phyloP scores from a whole-genome alignment of 2,329 filamentous ascomycete genomes.

The Apiospora koreana region DNA sequence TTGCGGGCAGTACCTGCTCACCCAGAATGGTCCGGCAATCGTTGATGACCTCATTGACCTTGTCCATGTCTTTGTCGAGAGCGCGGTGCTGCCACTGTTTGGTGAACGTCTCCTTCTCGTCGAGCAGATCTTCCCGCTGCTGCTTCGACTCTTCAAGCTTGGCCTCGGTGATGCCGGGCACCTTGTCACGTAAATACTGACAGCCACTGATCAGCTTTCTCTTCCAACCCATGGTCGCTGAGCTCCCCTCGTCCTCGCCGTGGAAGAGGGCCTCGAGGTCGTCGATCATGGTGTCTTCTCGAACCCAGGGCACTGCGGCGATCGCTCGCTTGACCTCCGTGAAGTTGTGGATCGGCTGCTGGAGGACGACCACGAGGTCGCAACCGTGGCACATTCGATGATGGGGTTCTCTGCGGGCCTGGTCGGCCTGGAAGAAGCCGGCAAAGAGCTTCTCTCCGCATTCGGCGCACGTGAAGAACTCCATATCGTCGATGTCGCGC shows the following conservation, averaged over 20 bases:
- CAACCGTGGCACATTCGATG: conserved; percentile 24
- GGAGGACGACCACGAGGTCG: conserved; percentile 14
- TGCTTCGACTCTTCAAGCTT: not conserved
- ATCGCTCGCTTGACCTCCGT: not conserved
- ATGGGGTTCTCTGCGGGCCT: not conserved
- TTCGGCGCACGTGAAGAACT: conserved; percentile 15
- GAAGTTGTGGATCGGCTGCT: conserved; percentile 15
- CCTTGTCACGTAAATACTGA: not conserved
- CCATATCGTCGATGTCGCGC: not conserved
- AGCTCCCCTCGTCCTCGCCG: not conserved
- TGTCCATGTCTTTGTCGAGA: not conserved
- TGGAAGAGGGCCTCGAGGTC: not conserved
- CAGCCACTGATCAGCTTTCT: not conserved
- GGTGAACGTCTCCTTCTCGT: not conserved
- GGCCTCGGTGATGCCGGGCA: not conserved
- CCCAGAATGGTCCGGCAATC: not conserved
- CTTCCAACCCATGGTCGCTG: not conserved
- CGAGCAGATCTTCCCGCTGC: not conserved
- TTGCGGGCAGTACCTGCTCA: not conserved
- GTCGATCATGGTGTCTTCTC: not conserved
- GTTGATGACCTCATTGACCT: too few relatives aligned
- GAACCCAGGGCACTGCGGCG: not conserved
- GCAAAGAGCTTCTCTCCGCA: conserved; percentile 19
- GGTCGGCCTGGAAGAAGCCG: conserved; percentile 18
- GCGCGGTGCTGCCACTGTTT: not conserved